Conservation (phyloP, 805 yeast species). For the Cyberlindnera samutprakarnensis region DNA sequence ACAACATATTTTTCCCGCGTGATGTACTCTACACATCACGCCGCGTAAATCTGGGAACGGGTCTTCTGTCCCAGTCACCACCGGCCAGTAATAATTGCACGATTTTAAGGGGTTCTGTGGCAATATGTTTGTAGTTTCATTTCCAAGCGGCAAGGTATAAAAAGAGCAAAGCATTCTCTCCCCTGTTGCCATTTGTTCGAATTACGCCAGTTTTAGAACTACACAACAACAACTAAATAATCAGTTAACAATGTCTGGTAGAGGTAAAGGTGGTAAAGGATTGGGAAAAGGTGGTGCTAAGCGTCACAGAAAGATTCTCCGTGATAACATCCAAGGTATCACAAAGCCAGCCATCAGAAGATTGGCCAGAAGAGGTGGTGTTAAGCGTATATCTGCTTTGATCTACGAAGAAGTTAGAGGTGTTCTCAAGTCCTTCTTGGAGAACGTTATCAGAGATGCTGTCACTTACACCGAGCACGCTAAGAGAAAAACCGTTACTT, state of each 20-base stretch:
- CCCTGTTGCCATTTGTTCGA: too few species aligned
- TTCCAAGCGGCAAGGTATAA: too few species aligned
- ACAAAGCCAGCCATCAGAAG: constrained; percentile 99
- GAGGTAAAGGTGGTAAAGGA: constrained; percentile 99
- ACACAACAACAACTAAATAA: not conserved
- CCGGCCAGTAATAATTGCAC: too few species aligned
- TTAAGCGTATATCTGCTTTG: constrained; percentile 98
- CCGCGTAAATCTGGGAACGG: too few species aligned
- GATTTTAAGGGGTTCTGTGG: too few species aligned
- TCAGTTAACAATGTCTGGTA: constrained; percentile 93
- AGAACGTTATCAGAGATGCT: constrained; percentile 97
- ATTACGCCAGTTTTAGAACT: too few species aligned
- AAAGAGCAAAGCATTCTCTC: too few species aligned
- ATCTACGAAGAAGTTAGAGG: constrained; percentile 99
- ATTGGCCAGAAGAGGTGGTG: constrained; percentile 99
- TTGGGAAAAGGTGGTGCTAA: constrained; percentile 99
- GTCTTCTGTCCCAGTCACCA: too few species aligned
- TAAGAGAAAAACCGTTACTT: constrained; percentile 99
- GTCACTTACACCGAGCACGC: constrained; percentile 99
- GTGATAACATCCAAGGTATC: constrained; percentile 99
- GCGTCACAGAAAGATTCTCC: constrained; percentile 98
- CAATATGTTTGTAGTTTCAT: too few species aligned
- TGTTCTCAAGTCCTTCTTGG: constrained; percentile 91
- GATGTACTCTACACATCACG: not conserved
- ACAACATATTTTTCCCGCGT: constrained; percentile 2